phyloP scores from a whole-genome alignment of 805 yeast genomes.

The Metschnikowia amazonensis region DNA sequence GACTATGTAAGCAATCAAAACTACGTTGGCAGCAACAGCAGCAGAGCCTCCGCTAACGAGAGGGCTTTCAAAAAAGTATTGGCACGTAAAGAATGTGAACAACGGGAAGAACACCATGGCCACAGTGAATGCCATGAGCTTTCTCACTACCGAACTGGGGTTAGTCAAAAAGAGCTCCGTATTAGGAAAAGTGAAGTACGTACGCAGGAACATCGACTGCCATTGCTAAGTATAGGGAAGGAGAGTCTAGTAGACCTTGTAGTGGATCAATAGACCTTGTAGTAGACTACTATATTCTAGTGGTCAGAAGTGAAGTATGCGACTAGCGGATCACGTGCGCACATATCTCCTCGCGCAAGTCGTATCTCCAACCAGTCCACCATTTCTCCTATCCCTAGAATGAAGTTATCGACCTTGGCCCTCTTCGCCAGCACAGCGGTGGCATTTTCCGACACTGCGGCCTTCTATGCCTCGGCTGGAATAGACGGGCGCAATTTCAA shows the following conservation, averaged over 20 bases:
- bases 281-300: too few relatives aligned
- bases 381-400: conserved; percentile 3
- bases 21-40: conserved; percentile 71
- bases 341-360: conserved; percentile 5
- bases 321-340: conserved; percentile 11
- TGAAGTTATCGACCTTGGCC: conserved; percentile 16
- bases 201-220: conserved; percentile 22
- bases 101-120: conserved; percentile 73
- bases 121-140: conserved; percentile 68
- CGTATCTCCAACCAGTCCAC: neutral
- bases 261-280: neutral
- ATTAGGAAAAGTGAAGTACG: conserved; percentile 1
- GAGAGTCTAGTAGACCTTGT: neutral
- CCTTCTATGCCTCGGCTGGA: conserved; percentile 14
- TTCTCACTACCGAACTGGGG: conserved; percentile 56
- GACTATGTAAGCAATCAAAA: conserved; percentile 65
- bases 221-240: conserved; percentile 6
- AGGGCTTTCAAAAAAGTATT: conserved; percentile 49
- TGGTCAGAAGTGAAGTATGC: neutral
- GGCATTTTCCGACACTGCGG: conserved; percentile 20
- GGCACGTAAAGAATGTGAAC: conserved; percentile 54
- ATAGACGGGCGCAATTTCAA: conserved; percentile 10
- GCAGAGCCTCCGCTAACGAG: conserved; percentile 76
- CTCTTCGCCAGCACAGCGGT: conserved; percentile 15
- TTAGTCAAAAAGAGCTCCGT: conserved; percentile 1